phyloP scores from a whole-genome alignment of 2,329 filamentous ascomycete genomes.

The Neurospora sp. region DNA sequence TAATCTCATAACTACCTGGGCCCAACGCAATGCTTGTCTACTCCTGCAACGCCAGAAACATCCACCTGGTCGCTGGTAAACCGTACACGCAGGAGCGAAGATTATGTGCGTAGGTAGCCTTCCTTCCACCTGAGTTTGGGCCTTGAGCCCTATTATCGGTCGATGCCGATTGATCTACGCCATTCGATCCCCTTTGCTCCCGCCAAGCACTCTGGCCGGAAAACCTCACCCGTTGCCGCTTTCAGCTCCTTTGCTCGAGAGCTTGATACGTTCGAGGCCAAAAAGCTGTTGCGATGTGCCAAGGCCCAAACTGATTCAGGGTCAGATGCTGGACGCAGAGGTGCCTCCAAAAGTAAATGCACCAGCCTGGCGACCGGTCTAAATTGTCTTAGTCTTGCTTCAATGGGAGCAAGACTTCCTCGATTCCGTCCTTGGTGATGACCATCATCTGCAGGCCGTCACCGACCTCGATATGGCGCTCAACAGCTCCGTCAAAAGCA shows the following conservation, averaged over 20 bases:
- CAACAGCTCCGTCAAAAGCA: slow-evolving; percentile 94
- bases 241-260: background rate
- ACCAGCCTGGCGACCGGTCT: background rate
- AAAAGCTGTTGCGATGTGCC: background rate
- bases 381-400: slow-evolving; percentile 68
- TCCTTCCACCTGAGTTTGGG: background rate
- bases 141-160: background rate
- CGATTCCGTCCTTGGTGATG: slow-evolving; percentile 78
- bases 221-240: background rate
- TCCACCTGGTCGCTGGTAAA: background rate
- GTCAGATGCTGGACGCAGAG: background rate
- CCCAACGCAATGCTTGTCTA: background rate
- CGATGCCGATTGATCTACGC: background rate
- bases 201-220: background rate
- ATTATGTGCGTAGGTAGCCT: background rate
- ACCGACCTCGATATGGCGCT: slow-evolving; percentile 98
- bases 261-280: background rate
- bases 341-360: background rate
- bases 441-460: slow-evolving; percentile 93
- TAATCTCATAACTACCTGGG: background rate
- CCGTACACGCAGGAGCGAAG: background rate
- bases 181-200: background rate
- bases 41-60: background rate
- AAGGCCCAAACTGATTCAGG: background rate
- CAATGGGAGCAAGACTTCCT: slow-evolving; percentile 73